Evolutionary conservation across 768 basidiomycete genomes (phyloP).

Genomic region (Mycena galericulata): DNA sequence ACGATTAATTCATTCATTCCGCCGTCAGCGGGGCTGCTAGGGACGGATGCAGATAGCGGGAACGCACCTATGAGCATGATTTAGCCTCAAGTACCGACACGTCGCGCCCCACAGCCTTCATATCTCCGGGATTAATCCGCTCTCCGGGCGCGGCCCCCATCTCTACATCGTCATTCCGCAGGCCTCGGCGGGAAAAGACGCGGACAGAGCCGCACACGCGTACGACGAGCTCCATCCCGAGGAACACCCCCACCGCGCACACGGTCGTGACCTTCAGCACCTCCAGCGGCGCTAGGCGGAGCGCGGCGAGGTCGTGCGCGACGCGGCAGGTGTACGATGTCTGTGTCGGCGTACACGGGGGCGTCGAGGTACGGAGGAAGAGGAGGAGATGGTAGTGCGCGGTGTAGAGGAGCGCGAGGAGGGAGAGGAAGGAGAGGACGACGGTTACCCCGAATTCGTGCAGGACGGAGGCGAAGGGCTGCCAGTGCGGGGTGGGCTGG

Average conservation of each 20-base stretch:
- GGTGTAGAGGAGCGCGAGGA: constrained; percentile 8
- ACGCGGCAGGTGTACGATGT: background rate
- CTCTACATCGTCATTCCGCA: too few relatives aligned
- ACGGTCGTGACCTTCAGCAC: constrained; percentile 4
- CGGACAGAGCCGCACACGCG: background rate
- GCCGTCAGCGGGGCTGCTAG: too few relatives aligned
- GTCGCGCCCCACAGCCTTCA: too few relatives aligned
- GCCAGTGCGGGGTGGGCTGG: background rate
- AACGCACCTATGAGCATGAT: too few relatives aligned
- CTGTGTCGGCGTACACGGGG: background rate
- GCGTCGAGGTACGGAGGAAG: background rate
- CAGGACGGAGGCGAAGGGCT: background rate
- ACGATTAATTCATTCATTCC: too few relatives aligned
- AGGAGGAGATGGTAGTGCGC: constrained; percentile 2
- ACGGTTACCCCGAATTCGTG: constrained; percentile 16
- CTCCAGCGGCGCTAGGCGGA: background rate
- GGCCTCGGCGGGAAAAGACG: too few relatives aligned
- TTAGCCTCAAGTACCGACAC: too few relatives aligned
- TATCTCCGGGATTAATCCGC: too few relatives aligned
- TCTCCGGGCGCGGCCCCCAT: too few relatives aligned
- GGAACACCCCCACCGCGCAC: constrained; percentile 2
- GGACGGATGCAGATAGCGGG: too few relatives aligned
- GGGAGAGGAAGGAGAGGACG: constrained; percentile 8
- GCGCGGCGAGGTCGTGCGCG: background rate
- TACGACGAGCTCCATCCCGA: background rate